Evolutionary conservation across 2,329 filamentous ascomycete genomes (phyloP), one percentile per base, ranked within the genome.

Genomic region (Fusarium subglutinans): DNA sequence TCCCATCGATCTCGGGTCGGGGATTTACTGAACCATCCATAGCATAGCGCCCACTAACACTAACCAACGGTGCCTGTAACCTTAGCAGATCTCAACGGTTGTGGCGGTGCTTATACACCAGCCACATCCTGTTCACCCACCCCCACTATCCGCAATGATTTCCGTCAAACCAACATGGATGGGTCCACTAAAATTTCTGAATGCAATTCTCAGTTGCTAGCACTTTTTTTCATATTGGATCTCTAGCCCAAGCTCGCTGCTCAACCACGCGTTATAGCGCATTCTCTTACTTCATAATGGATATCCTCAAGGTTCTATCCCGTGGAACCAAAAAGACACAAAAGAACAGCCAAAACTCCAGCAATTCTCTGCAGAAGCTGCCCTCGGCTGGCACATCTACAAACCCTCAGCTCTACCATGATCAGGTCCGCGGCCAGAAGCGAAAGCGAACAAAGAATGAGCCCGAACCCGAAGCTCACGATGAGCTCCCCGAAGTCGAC

Each of bases 301-400:
- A 95, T 82, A 90, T 94, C 62, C 86, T 94, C 79, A 94, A 91
- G 78, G 84, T 95, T 38, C 85, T 95, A 67, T 93, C 92, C 41
- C 88, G 92, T 57, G 92, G 92, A 65, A 90, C 90, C 7, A 94
- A 93, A 70, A 86, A 86, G 77, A 83, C 86, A 20, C 79, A 84
- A 10, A 86, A 83, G 65, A 77, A 79, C 24, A 70, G 82, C 45
- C 76, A 75, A 33, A 62, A 70, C 40, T 74, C 72, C 45, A 79
- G 81, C 37, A 77, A 77, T 37, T 78, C 81, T 37, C 70, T 82
- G 26, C 77, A 83, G 7, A 87, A 86, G 63, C 84, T 93, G 38
- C 92, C 92, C 12, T 93, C 91, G 8, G 89, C 89, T 58, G 92
- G 91, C 69, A 89, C 87, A 28, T 85, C 85, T 70, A 83, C 88